These are phyloP conservation scores for Irpex sp. DNA, from an alignment of 1,284 basidiomycete genomes.

Conservation along the genomic window DNA sequence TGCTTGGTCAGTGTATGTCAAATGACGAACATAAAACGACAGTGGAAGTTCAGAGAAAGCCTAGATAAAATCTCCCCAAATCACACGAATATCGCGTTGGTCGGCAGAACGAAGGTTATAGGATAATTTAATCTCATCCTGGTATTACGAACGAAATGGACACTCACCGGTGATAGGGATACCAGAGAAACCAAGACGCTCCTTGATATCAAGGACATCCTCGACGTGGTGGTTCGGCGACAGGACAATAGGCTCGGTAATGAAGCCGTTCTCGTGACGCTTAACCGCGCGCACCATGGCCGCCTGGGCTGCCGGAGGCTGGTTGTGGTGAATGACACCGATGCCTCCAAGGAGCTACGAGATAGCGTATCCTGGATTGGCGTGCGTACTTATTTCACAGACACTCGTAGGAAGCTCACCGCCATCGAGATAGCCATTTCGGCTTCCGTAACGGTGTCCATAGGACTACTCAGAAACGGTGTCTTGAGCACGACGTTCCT, in stretches of 20 bases:
- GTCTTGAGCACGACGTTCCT: slow-evolving; percentile 93
- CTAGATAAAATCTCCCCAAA: slow-evolving; percentile 56
- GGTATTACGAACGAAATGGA: slow-evolving; percentile 1
- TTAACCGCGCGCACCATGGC: slow-evolving; percentile 98
- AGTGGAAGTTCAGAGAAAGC: slow-evolving; percentile 14
- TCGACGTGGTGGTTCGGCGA: slow-evolving; percentile 78
- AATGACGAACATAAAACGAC: slow-evolving; percentile 11
- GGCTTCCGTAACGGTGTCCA: slow-evolving; percentile 98
- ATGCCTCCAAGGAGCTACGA: slow-evolving; percentile 88
- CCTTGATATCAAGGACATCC: slow-evolving; percentile 94
- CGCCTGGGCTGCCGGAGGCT: slow-evolving; percentile 85
- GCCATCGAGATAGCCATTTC: slow-evolving; percentile 98
- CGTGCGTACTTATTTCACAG: neutral
- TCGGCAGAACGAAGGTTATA: slow-evolving; percentile 90
- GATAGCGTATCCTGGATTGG: slow-evolving; percentile 20
- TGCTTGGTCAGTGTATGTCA: slow-evolving; percentile 18
- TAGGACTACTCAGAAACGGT: slow-evolving; percentile 96
- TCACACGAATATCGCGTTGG: slow-evolving; percentile 67
- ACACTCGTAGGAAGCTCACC: slow-evolving; percentile 42
- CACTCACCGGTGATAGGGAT: slow-evolving; percentile 94
- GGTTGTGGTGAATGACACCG: slow-evolving; percentile 99
- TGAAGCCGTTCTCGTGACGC: slow-evolving; percentile 98
- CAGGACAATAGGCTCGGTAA: slow-evolving; percentile 90
- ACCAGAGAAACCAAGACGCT: slow-evolving; percentile 90
- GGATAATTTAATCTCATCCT: slow-evolving; percentile 45